phyloP scores from a whole-genome alignment of 805 yeast genomes.

The Metschnikowia amazonensis region DNA sequence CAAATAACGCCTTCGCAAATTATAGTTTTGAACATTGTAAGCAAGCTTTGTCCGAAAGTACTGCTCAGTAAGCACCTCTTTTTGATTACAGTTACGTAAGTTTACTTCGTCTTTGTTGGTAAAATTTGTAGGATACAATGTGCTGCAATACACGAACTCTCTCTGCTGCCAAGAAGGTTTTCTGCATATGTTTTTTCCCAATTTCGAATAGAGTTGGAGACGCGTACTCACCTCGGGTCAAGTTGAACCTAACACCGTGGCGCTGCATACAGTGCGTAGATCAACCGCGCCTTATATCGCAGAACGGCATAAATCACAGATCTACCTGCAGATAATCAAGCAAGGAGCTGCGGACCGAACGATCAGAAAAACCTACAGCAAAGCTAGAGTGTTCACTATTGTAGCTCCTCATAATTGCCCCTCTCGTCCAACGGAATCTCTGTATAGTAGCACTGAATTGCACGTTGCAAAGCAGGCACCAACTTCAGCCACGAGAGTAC shows the following conservation, averaged over 20 bases:
- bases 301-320: not conserved
- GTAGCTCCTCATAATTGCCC: not conserved
- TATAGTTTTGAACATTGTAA: no score
- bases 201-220: not conserved
- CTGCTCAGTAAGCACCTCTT: no score
- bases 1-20: no score
- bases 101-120: no score
- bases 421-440: slow-evolving; percentile 41
- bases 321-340: not conserved
- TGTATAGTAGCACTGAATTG: slow-evolving; percentile 61
- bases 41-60: no score
- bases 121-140: no score
- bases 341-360: not conserved
- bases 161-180: not conserved
- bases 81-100: no score
- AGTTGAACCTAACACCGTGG: not conserved
- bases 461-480: slow-evolving; percentile 57
- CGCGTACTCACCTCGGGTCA: not conserved
- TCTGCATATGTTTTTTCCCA: not conserved
- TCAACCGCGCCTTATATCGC: not conserved
- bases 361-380: not conserved
- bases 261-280: not conserved
- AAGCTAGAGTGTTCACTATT: not conserved
- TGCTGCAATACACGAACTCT: no score
- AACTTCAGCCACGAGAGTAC: slow-evolving; percentile 59